Evolutionary conservation across 768 basidiomycete species (phyloP).

Genomic region (Strobilomyces echinocephalus): DNA sequence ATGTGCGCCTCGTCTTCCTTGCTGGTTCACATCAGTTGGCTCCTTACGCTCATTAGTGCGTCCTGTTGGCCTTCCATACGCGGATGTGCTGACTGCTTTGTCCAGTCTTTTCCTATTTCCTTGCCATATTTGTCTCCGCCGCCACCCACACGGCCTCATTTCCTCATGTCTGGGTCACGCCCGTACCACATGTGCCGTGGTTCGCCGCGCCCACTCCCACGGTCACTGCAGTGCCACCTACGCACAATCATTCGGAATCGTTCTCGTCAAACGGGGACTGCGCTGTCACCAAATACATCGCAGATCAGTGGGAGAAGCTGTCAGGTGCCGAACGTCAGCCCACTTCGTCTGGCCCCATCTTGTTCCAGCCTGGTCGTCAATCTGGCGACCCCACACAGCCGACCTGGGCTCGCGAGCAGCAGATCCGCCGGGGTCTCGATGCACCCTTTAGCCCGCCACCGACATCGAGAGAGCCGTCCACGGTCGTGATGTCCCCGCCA

Average conservation of each 20-base stretch:
- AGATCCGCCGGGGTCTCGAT: slow-evolving; percentile 51
- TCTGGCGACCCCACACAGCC: slow-evolving; percentile 34
- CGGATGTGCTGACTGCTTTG: not conserved
- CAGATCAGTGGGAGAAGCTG: slow-evolving; percentile 29
- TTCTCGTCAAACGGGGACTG: slow-evolving; percentile 16
- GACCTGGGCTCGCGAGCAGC: slow-evolving; percentile 45
- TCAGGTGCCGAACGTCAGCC: slow-evolving; percentile 21
- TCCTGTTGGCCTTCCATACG: slow-evolving; percentile 2
- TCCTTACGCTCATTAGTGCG: slow-evolving; percentile 45
- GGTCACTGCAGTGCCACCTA: slow-evolving; percentile 1
- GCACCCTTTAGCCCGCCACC: slow-evolving; percentile 42
- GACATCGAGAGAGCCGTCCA: slow-evolving; percentile 15
- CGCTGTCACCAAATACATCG: slow-evolving; percentile 25
- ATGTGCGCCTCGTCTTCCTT: slow-evolving; percentile 46
- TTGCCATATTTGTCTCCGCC: slow-evolving; percentile 45
- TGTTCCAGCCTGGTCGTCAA: slow-evolving; percentile 15
- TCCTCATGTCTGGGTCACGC: slow-evolving; percentile 49
- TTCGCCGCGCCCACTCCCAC: slow-evolving; percentile 31
- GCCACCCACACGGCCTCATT: slow-evolving; percentile 41
- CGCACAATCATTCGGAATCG: slow-evolving; percentile 8
- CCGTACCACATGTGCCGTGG: slow-evolving; percentile 56
- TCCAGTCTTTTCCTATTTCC: slow-evolving; percentile 51
- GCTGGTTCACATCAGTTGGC: slow-evolving; percentile 46
- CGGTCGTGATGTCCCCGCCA: slow-evolving; percentile 30
- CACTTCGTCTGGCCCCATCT: slow-evolving; percentile 11